A percentile compares a stretch with the other conserved stretches of the same genome.
Conservation (phyloP, 1,284 basidiomycete genomes). For the Vanrija sp. region DNA sequence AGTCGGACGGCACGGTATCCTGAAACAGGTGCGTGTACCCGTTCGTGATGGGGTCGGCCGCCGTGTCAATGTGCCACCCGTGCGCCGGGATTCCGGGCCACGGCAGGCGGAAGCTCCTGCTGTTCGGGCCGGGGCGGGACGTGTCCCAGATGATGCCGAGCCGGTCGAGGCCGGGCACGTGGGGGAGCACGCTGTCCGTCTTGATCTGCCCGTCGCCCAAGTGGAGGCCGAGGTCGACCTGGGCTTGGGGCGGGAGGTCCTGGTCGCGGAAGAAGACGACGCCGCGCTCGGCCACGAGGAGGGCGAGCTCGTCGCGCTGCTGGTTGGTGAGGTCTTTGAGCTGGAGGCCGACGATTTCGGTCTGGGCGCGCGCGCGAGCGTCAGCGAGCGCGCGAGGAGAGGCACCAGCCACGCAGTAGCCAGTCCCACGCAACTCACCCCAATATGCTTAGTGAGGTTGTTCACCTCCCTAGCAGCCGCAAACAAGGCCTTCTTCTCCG, state of each 20-base stretch:
- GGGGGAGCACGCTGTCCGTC: conserved; percentile 52
- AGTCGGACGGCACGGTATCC: conserved; percentile 59
- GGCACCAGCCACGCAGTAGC: too few species aligned
- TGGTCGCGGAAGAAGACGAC: conserved; percentile 54
- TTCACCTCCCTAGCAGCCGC: conserved; percentile 13
- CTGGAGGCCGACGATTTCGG: conserved; percentile 68
- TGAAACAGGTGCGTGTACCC: too few species aligned
- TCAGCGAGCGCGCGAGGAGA: neutral
- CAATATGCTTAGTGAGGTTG: conserved; percentile 16
- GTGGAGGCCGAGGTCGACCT: conserved; percentile 44
- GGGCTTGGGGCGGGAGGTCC: conserved; percentile 44
- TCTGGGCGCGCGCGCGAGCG: neutral
- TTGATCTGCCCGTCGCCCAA: conserved; percentile 56
- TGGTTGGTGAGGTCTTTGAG: conserved; percentile 59
- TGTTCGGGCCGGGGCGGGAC: conserved; percentile 56
- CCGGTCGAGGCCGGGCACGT: conserved; percentile 64
- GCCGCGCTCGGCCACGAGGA: conserved; percentile 74
- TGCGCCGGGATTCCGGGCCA: conserved; percentile 63
- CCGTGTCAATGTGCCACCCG: conserved; percentile 54
- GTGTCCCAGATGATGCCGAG: conserved; percentile 54
- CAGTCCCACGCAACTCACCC: neutral
- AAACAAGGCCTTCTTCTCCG: conserved; percentile 19
- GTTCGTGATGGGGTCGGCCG: too few species aligned
- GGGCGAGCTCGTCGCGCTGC: conserved; percentile 60
- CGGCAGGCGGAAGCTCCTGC: conserved; percentile 72